Conservation (phyloP, 2,329 filamentous ascomycete genomes). For the Thelonectria discophora region DNA sequence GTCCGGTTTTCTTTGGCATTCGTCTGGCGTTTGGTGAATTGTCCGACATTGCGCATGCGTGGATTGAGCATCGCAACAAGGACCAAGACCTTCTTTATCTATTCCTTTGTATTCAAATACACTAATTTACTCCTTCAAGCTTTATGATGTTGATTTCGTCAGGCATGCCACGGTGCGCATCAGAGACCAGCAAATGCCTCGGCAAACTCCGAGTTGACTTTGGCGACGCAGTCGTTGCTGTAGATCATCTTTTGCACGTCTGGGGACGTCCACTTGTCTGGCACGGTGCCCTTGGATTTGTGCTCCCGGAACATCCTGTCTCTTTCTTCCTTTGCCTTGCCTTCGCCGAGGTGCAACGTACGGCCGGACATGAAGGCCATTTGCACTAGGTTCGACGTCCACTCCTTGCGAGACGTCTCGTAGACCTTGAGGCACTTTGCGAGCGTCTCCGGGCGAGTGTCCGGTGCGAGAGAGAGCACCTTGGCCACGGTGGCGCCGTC, state of each 20-base stretch:
- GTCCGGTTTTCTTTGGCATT: constrained; percentile 13
- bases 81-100: background rate
- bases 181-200: constrained; percentile 32
- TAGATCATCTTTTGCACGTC: constrained; percentile 75
- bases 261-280: constrained; percentile 76
- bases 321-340: constrained; percentile 66
- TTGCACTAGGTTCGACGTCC: constrained; percentile 39
- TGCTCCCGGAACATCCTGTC: constrained; percentile 65
- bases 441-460: constrained; percentile 35
- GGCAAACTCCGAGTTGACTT: constrained; percentile 44
- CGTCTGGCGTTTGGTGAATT: constrained; percentile 35
- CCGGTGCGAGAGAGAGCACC: constrained; percentile 34
- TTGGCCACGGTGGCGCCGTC: constrained; percentile 60
- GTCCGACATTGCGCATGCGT: constrained; percentile 20
- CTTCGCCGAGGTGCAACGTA: constrained; percentile 66
- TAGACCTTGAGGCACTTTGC: constrained; percentile 41
- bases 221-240: constrained; percentile 67
- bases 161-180: background rate
- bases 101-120: constrained; percentile 15
- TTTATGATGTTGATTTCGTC: background rate
- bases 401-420: constrained; percentile 40
- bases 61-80: background rate
- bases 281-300: constrained; percentile 60
- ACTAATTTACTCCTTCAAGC: constrained; percentile 12
- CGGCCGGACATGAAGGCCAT: constrained; percentile 50